A percentile compares a stretch with the other conserved stretches of the same genome.
These are phyloP conservation scores for Blastobotrys aristatus DNA, from an alignment of 1,139 yeast genomes.

Conservation along the genomic window DNA sequence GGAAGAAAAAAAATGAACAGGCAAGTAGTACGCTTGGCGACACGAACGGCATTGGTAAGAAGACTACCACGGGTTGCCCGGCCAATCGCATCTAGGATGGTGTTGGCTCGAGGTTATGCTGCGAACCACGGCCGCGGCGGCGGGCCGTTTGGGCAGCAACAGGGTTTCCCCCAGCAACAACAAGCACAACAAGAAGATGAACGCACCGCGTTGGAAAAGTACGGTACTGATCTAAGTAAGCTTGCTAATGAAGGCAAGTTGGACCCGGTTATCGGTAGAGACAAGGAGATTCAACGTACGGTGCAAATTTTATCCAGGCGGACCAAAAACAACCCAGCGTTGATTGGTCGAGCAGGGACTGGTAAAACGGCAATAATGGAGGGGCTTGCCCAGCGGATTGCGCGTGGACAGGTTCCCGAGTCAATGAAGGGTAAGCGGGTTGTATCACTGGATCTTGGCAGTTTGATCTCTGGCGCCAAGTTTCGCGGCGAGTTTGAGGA, in stretches of 20 bases:
- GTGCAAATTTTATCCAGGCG: constrained; percentile 87
- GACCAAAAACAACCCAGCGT: constrained; percentile 89
- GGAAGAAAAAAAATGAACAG: too few relatives aligned
- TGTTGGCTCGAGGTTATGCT: neutral
- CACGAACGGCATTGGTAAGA: constrained; percentile 5
- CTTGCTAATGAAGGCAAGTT: constrained; percentile 85
- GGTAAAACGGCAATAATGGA: constrained; percentile 97
- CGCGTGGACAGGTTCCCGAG: constrained; percentile 91
- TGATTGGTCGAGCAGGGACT: constrained; percentile 95
- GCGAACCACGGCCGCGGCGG: constrained; percentile 10
- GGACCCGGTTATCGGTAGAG: constrained; percentile 96
- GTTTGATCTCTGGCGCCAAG: constrained; percentile 89
- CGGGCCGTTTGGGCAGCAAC: constrained; percentile 5
- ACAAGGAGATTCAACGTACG: constrained; percentile 89
- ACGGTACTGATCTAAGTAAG: constrained; percentile 82
- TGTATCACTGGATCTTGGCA: constrained; percentile 80
- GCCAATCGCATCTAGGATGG: neutral
- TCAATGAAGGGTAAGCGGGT: constrained; percentile 81
- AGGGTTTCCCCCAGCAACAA: too few relatives aligned
- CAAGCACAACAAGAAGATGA: constrained; percentile 16
- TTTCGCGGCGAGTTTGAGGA: constrained; percentile 95
- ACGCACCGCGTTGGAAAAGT: constrained; percentile 73
- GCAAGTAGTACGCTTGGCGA: neutral
- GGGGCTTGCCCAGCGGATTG: constrained; percentile 89
- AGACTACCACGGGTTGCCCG: constrained; percentile 1